These are phyloP conservation scores for Periconia sp. DNA, from an alignment of 2,329 filamentous ascomycete genomes.

Conservation along the genomic window DNA sequence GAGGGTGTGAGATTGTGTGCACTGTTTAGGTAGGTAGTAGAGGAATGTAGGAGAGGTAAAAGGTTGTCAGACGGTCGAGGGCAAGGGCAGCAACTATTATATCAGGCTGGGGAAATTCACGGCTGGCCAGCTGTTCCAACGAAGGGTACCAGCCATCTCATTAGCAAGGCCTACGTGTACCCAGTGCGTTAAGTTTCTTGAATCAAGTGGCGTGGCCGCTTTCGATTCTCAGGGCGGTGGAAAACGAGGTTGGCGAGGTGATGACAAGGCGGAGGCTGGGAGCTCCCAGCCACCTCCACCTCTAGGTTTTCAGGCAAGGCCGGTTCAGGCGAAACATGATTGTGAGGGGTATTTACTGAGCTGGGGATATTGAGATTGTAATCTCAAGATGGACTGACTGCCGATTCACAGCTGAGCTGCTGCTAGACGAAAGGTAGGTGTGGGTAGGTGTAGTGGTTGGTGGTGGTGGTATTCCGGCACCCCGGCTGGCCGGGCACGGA, in stretches of 20 bases:
- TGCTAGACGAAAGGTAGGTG: not conserved
- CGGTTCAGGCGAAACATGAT: not conserved
- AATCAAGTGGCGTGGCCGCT: constrained; percentile 21
- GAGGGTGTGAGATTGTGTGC: not conserved
- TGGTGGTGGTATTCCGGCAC: not conserved
- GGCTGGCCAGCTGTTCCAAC: not conserved
- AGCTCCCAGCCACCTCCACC: constrained; percentile 28
- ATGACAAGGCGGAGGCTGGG: constrained; percentile 25
- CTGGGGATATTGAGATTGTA: constrained; percentile 1
- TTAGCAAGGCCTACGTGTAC: constrained; percentile 29
- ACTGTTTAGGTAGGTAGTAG: not conserved
- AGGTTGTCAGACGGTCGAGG: not conserved
- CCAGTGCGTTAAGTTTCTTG: constrained; percentile 17
- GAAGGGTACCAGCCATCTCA: constrained; percentile 36
- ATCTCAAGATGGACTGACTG: not conserved
- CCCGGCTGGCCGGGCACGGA: not conserved
- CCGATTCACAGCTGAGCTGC: not conserved
- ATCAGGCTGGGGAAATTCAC: not conserved
- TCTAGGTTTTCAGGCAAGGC: not conserved
- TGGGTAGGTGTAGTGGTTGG: not conserved
- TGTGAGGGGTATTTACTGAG: no score
- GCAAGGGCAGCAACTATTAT: not conserved
- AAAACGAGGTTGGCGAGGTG: constrained; percentile 36
- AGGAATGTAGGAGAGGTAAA: not conserved
- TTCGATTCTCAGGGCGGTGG: constrained; percentile 31